Conservation (phyloP, 352 stramenopile genomes). For the Plasmopara viticola region DNA sequence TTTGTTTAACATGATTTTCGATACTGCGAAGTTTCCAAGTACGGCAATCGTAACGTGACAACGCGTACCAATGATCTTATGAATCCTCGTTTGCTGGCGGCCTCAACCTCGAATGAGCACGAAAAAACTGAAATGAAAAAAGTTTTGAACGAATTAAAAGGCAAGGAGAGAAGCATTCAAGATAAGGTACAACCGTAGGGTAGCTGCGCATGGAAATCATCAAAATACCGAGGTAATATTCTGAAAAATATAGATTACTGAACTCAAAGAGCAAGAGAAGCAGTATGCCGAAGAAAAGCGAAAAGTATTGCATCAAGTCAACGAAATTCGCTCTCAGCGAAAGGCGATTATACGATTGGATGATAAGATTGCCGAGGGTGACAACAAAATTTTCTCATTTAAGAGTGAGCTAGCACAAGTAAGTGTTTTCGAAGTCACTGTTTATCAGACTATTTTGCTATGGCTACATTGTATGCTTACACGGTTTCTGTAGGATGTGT, state of each 20-base stretch:
- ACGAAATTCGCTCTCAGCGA: conserved; percentile 62
- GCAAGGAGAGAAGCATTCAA: conserved; percentile 39
- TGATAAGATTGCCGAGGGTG: conserved; percentile 63
- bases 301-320: conserved; percentile 49
- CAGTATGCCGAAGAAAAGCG: conserved; percentile 52
- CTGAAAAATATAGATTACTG: conserved; percentile 32
- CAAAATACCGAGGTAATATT: background rate
- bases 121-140: conserved; percentile 60
- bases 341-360: conserved; percentile 66
- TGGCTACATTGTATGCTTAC: conserved; percentile 1
- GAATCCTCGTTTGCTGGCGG: conserved; percentile 55
- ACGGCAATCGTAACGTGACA: conserved; percentile 76
- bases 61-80: conserved; percentile 79
- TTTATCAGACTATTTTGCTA: background rate
- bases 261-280: conserved; percentile 60
- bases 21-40: conserved; percentile 57
- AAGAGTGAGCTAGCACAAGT: conserved; percentile 69
- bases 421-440: conserved; percentile 1
- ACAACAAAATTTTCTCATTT: conserved; percentile 66
- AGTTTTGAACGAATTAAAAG: conserved; percentile 35
- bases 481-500: conserved; percentile 45
- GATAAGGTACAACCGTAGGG: conserved; percentile 32
- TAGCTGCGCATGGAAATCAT: background rate
- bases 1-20: background rate
- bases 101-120: conserved; percentile 73